Base-by-base conservation (phyloP, 805 yeast species). In the Millerozyma miso region DNA sequence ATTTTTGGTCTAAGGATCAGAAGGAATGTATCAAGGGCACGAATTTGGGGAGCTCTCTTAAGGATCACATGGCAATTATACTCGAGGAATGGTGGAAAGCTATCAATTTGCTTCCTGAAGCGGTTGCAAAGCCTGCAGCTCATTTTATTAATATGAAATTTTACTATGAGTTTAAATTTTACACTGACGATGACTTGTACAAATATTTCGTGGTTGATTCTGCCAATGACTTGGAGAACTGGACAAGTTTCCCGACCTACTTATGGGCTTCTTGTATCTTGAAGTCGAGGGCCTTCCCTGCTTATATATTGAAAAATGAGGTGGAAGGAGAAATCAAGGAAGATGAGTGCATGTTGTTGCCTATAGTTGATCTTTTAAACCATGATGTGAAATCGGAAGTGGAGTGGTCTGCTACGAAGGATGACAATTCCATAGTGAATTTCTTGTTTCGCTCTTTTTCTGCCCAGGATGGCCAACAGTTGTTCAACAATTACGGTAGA, bases 401-500 rank as follows among this genome's bases (percentile, higher is more conserved):
- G 0, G 64, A 75, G 15, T 90, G 97, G 97, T 54, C 63, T 2
- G 54, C 54, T 2, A 16, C 41, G 19, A 41, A 31, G 4, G 37
- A 19, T 31, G 34, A 32, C 17, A 33, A 42, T 4, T 49, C 48
- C 14, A 52, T 45, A 1, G 55, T 51, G 2, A 48, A 55, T 1
- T 74, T 77, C 44, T 55, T 60, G n/a, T 81, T 81, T 49, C 62
- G 59, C 33, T 58, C 77, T 0, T 65, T 68, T 15, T 59, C 67
- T 3, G 43, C 5, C 23, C 39, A 51, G n/a, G 38, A 44, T 2
- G 76, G 76, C 1, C 58, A 63, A 2, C 84, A 88, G 56, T 47
- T 90, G 1, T 86, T 63, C 62, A 89, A 89, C 58, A 86, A 87
- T 60, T 89, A 90, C 60, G 97, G 97, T 2, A 80, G 85, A 41